Evolutionary conservation across 106 monocot genomes (phyloP).

Genomic region (Phalaenopsis equestris): DNA sequence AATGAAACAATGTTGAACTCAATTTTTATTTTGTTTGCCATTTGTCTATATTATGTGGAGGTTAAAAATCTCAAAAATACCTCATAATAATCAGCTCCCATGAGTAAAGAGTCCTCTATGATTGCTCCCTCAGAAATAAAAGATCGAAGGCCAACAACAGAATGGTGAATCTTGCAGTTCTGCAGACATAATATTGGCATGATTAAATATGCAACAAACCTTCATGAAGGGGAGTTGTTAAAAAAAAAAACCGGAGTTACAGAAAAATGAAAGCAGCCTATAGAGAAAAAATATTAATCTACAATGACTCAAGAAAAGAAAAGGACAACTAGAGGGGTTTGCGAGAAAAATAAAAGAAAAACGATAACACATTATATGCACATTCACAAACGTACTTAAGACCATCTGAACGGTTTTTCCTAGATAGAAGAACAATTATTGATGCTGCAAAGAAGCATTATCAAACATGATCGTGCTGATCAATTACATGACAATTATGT

Average conservation of each 20-base stretch:
- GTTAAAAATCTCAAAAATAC: slow-evolving; percentile 22
- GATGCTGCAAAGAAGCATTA: too few species aligned
- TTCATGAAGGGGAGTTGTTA: not conserved
- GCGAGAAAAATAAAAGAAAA: not conserved
- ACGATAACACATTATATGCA: too few species aligned
- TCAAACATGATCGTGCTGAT: too few species aligned
- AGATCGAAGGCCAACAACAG: slow-evolving; percentile 87
- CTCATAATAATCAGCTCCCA: slow-evolving; percentile 99
- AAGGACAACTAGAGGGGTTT: not conserved
- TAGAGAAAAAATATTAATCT: not conserved
- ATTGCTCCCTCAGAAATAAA: slow-evolving; percentile 92
- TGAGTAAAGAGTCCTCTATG: slow-evolving; percentile 79
- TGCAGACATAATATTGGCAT: slow-evolving; percentile 9
- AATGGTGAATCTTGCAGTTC: slow-evolving; percentile 93
- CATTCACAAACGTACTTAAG: too few species aligned
- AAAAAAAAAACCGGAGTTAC: not conserved
- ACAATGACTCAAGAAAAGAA: not conserved
- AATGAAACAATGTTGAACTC: not conserved
- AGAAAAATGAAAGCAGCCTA: not conserved
- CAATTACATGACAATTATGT: too few species aligned
- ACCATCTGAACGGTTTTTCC: too few species aligned
- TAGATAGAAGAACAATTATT: too few species aligned
- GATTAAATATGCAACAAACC: not conserved
- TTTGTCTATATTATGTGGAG: not conserved
- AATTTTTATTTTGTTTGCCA: not conserved